Evolutionary conservation across 768 basidiomycete species (phyloP), one percentile per base, ranked within the genome.

Genomic region (Mycena olivaceomarginata): DNA sequence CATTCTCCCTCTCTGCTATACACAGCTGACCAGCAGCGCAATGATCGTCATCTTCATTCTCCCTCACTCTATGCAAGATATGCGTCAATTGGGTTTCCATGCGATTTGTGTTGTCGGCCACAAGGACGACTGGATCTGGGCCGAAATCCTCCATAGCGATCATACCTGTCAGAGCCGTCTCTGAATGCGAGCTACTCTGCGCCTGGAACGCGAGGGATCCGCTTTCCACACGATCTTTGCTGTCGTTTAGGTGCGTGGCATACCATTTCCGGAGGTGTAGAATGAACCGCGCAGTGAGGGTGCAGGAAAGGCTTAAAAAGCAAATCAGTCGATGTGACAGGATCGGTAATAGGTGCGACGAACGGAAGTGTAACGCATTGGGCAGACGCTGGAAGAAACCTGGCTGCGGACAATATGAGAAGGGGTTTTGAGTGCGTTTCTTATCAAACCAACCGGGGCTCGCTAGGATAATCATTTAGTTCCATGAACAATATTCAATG

Each of bases 271-370:
- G 59, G 13, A 62, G 59, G 37, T 62, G 59, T 62, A 62, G 59
- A 62, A 62, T 62, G 59, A 62, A 62, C 59, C 59, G 59, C 59
- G 59, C 59, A 62, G 59, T 62, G 37, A 62, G 59, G 59, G 59
- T 62, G 59, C 59, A 62, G 59, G 59, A 62, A 62, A 62, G 59
- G 16, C 59, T 62, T 39, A 20, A 18, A 62, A 16, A 39, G 59
- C 59, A 39, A 20, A 62, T 62, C 59, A 40, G 59, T 15, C 59
- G 37, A 62, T 18, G 13, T 62, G 37, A 62, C 40, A 20, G n/a
- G 37, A 62, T 39, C 59, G 59, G 40, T 37, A 16, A 22, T 11
- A 40, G 59, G 40, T 62, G 59, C 37, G 59, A 62, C 59, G 59
- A 62, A 62, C 59, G 59, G 59, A 37, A 62, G 59, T 40, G 31